Conservation (phyloP, 2,329 filamentous ascomycete species). For the Claviceps purpurea region DNA sequence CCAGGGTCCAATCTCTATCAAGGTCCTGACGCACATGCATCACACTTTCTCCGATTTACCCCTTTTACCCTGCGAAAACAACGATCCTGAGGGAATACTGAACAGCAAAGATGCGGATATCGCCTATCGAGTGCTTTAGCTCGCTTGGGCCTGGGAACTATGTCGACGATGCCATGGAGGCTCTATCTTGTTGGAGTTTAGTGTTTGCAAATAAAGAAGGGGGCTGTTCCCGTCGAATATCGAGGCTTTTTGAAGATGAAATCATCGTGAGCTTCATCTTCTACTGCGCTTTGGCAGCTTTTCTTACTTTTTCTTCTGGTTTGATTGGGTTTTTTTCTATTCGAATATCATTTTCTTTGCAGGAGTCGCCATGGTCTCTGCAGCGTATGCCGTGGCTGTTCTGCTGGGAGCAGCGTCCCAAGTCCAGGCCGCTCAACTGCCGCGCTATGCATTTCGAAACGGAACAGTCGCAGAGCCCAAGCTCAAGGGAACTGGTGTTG, state of each 20-base stretch:
- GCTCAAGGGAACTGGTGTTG: background rate
- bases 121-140: too few relatives aligned
- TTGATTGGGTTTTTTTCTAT: background rate
- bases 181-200: background rate
- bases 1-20: background rate
- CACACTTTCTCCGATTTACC: too few relatives aligned
- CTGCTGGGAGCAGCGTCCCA: conserved; percentile 1
- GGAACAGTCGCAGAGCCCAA: background rate
- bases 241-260: background rate
- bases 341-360: background rate
- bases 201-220: background rate
- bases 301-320: background rate
- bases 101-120: too few relatives aligned
- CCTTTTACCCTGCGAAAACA: too few relatives aligned
- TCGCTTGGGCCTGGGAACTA: too few relatives aligned
- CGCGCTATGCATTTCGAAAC: background rate
- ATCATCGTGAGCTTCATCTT: too few relatives aligned
- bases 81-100: too few relatives aligned
- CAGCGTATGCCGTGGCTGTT: conserved; percentile 1
- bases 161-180: too few relatives aligned
- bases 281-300: background rate
- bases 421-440: background rate
- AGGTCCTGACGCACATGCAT: too few relatives aligned
- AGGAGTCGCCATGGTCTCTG: background rate
- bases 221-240: background rate